Evolutionary conservation across 306 rosid genomes (phyloP).

Genomic region (Prinsepia uniflora): DNA sequence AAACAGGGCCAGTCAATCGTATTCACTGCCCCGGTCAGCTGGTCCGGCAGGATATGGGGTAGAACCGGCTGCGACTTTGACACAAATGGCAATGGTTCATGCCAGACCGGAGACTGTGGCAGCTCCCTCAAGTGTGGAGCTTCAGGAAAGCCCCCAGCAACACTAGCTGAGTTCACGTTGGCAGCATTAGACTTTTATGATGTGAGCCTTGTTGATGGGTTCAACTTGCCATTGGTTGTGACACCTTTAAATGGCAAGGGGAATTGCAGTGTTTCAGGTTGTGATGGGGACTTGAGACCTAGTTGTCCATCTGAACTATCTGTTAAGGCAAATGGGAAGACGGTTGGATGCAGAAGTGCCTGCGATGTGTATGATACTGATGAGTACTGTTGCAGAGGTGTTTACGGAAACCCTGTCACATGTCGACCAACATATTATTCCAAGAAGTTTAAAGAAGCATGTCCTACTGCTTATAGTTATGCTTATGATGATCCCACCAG

Average conservation of each 20-base stretch:
- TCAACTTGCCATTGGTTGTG: conserved; percentile 57
- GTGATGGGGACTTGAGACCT: conserved; percentile 54
- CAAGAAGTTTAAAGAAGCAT: conserved; percentile 66
- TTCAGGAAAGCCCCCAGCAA: conserved; percentile 72
- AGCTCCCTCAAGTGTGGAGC: conserved; percentile 42
- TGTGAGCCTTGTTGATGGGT: conserved; percentile 90
- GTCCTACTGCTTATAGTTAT: conserved; percentile 82
- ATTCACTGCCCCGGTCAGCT: conserved; percentile 54
- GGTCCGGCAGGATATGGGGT: conserved; percentile 95
- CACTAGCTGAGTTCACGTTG: conserved; percentile 78
- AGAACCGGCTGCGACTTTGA: conserved; percentile 88
- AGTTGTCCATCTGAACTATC: conserved; percentile 56
- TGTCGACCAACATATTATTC: conserved; percentile 80
- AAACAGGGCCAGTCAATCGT: conserved; percentile 57
- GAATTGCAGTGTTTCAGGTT: conserved; percentile 62
- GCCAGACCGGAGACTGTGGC: conserved; percentile 80
- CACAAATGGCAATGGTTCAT: conserved; percentile 45
- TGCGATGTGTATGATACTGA: conserved; percentile 77
- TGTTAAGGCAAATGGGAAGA: conserved; percentile 49
- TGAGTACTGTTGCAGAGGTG: conserved; percentile 86
- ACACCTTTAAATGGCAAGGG: conserved; percentile 62
- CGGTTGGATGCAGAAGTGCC: conserved; percentile 72
- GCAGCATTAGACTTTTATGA: conserved; percentile 60
- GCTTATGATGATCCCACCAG: conserved; percentile 89
- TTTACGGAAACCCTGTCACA: conserved; percentile 49